Evolutionary conservation across 768 basidiomycete genomes (phyloP).

Genomic region (Calvatia gigantea): DNA sequence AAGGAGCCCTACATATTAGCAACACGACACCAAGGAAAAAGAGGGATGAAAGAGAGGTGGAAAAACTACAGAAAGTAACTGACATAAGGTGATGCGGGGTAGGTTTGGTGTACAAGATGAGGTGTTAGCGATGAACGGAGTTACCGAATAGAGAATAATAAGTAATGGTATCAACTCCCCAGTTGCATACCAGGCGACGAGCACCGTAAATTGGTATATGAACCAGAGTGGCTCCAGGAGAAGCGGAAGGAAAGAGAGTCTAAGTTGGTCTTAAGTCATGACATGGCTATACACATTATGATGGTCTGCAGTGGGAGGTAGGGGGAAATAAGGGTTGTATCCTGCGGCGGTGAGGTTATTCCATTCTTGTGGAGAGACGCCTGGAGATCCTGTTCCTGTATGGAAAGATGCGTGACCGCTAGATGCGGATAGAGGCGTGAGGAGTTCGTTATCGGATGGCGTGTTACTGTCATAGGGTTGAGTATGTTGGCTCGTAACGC

Average conservation of each 20-base stretch:
- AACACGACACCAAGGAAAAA: not conserved
- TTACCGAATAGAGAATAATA: not conserved
- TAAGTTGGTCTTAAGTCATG: slow-evolving; percentile 39
- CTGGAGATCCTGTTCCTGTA: slow-evolving; percentile 33
- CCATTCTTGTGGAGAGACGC: slow-evolving; percentile 62
- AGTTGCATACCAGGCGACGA: not conserved
- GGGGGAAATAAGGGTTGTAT: slow-evolving; percentile 70
- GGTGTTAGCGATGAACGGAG: slow-evolving; percentile 1
- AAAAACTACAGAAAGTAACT: not conserved
- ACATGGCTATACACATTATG: slow-evolving; percentile 56
- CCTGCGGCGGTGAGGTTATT: slow-evolving; percentile 48
- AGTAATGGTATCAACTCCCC: slow-evolving; percentile 1
- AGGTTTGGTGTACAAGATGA: slow-evolving; percentile 6
- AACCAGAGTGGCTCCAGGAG: not conserved
- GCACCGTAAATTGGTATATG: not conserved
- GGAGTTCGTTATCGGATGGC: slow-evolving; percentile 61
- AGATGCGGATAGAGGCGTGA: slow-evolving; percentile 50
- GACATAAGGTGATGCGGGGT: not conserved
- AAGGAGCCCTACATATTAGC: slow-evolving; percentile 4
- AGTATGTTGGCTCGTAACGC: slow-evolving; percentile 22
- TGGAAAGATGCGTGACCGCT: slow-evolving; percentile 47
- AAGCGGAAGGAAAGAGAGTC: slow-evolving; percentile 11
- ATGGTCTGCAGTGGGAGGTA: slow-evolving; percentile 41
- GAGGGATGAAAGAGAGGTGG: not conserved
- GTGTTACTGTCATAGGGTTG: slow-evolving; percentile 52